These are phyloP conservation scores for Coniochaeta prunicola DNA, from an alignment of 2,329 filamentous ascomycete species.

Conservation along the genomic window DNA sequence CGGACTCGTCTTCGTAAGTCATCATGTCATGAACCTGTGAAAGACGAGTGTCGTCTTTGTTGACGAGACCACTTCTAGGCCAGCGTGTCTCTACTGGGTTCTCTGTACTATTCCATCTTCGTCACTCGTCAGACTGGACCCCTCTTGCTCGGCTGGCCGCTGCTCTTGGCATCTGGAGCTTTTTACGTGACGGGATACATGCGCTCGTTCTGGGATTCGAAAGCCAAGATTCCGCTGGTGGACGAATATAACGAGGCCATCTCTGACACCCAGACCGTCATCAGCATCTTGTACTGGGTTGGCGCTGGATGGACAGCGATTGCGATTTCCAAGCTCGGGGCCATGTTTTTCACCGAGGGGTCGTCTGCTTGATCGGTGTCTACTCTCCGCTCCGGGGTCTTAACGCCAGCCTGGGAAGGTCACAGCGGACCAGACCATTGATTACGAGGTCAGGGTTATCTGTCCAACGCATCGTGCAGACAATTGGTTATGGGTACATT, in stretches of 20 bases:
- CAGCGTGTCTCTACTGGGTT: neutral
- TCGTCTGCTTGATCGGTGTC: neutral
- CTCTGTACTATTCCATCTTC: neutral
- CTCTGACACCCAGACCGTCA: conserved; percentile 16
- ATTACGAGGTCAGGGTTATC: neutral
- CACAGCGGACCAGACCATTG: neutral
- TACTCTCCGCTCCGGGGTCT: neutral
- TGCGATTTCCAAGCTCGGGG: neutral
- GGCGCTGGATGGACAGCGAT: neutral
- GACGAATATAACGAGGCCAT: conserved; percentile 22
- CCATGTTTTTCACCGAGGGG: neutral
- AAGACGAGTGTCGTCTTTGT: neutral
- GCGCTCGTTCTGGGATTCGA: conserved; percentile 18
- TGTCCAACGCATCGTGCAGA: neutral
- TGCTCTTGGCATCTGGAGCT: neutral
- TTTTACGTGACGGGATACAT: conserved; percentile 14
- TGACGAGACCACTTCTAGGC: neutral
- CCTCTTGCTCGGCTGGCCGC: conserved; percentile 6
- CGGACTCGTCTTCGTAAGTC: conserved; percentile 16
- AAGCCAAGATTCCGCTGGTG: conserved; percentile 19
- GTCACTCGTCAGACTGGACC: conserved; percentile 8
- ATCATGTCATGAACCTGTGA: neutral
- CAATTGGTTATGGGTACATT: neutral
- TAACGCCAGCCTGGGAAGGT: neutral
- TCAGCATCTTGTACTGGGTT: neutral